Evolutionary conservation across 768 basidiomycete species (phyloP), one percentile per base, ranked within the genome.

Genomic region (Dioszegia crocea): DNA sequence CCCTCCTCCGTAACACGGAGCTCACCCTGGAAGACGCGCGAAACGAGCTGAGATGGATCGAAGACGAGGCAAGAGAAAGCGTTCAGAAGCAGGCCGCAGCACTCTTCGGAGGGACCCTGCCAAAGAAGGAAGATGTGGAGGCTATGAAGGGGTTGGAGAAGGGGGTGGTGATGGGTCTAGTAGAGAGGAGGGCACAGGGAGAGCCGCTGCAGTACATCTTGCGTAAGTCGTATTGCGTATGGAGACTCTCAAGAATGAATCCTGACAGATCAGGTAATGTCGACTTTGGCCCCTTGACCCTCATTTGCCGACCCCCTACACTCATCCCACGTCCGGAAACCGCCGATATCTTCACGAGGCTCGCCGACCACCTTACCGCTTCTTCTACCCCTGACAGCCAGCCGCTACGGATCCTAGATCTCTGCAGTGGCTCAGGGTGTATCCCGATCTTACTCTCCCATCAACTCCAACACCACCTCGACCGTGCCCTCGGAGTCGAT

Each of bases 271-370:
- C 36, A 62, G 61, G 61, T 4, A 49, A 57, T 36, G 71, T 70
- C 45, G 74, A 75, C 40, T 96, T 98, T 77, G 91, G 91, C 9
- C 84, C 87, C 4, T 83, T 98, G 46, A 81, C 83, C 66, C 82
- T 97, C 68, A 79, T 85, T 59, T 80, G 82, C 10, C 83, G 88
- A 17, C 80, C 87, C 2, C 94, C 94, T 1, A 85, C 86, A 17
- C 85, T 98, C 63, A 97, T 98, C 41, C 94, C 94, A 12, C 87
- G 94, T 14, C 89, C 92, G 43, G 94, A 99, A 77, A 99, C 94
- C 10, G 74, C 74, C 1, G 52, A 67, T 49, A 53, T 71, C 44
- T 66, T 67, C 43, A 19, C 31, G 1, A 39, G 33, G 1, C 50
- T 74, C 0, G 91, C 96, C 70, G 78, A 90, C 63, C 89, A 88